These are phyloP conservation scores for Malbranchea cinnamomea DNA, from an alignment of 2,329 filamentous ascomycete genomes.

Conservation along the genomic window DNA sequence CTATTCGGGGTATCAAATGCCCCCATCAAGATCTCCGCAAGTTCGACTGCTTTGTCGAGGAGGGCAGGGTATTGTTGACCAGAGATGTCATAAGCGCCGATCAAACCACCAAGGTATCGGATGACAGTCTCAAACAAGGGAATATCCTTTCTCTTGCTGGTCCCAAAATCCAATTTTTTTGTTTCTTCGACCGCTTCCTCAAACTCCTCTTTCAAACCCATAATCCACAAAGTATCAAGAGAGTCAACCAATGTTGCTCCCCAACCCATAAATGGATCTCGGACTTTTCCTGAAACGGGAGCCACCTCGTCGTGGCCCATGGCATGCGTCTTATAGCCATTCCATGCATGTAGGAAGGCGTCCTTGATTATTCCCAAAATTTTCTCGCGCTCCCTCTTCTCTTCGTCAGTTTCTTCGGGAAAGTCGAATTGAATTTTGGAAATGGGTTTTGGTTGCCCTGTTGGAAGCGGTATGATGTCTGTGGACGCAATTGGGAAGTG, in stretches of 20 bases:
- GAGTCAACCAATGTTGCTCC: conserved; percentile 46
- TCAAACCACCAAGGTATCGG: conserved; percentile 38
- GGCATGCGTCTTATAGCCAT: conserved; percentile 45
- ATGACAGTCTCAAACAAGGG: conserved; percentile 39
- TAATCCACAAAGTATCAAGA: conserved; percentile 48
- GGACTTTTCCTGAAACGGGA: conserved; percentile 38
- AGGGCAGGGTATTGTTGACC: conserved; percentile 39
- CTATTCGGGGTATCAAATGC: conserved; percentile 22
- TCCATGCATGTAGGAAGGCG: conserved; percentile 42
- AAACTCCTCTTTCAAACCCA: conserved; percentile 45
- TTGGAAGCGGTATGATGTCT: conserved; percentile 54
- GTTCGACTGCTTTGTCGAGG: conserved; percentile 37
- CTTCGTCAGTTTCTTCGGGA: conserved; percentile 11
- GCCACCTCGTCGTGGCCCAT: conserved; percentile 51
- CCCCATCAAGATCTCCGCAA: conserved; percentile 40
- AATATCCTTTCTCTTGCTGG: conserved; percentile 15
- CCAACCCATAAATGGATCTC: conserved; percentile 50
- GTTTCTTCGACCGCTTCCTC: conserved; percentile 37
- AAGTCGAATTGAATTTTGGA: conserved; percentile 18
- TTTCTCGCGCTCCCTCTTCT: conserved; percentile 23
- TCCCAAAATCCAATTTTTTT: conserved; percentile 40
- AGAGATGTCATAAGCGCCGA: conserved; percentile 40
- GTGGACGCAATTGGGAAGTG: conserved; percentile 60
- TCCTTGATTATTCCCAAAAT: conserved; percentile 34
- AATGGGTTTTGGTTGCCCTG: conserved; percentile 13